Base-by-base conservation (phyloP, 139 green algal genomes). In the Astrephomene gubernaculifera region DNA sequence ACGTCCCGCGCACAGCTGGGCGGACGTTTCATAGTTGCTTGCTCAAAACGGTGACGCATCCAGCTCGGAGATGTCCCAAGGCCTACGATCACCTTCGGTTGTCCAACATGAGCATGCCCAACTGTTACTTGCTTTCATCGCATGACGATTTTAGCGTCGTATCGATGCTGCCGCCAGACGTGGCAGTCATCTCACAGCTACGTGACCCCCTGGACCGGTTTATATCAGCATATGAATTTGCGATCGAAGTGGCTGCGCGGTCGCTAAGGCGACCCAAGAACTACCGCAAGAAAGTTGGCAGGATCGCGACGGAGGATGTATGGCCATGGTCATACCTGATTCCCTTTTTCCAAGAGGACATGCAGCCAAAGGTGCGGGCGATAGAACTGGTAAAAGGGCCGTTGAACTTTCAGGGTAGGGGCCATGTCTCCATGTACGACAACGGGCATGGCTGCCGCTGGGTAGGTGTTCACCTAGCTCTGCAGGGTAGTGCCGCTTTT, bases 301-400 rank as follows among this genome's bases (percentile, higher is more conserved):
- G 90, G 64, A 89, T 94, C 35, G 91, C 87, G 29, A 98, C 96
- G 1, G 83, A 93, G 27, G 91, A 98, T 35, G 96, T 99, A 3
- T 99, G 96, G 96, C 96, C 96, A 12, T 99, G 96, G 96, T 95
- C 90, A 9, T 83, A 94, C 57, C 88, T 98, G n/a, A 86, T 98
- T 21, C 93, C 93, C 0, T 94, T 93, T 54, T 94, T 98, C 54
- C 82, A 90, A 24, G 71, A 86, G 2, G 90, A 97, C 65, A 92
- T 97, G 41, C 41, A 43, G 36, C 14, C 49, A 0, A 87, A 86
- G 82, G 71, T 73, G 35, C 5, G 68, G 17, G 1, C 49, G 35
- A 73, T 12, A 17, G 49, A 57, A 57, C 49, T 7, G n/a, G n/a
- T n/a, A n/a, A n/a, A n/a, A n/a, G n/a, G n/a, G n/a, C n/a, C n/a